Conservation (phyloP, 1,284 basidiomycete genomes). For the Sphagnurus paluster region DNA sequence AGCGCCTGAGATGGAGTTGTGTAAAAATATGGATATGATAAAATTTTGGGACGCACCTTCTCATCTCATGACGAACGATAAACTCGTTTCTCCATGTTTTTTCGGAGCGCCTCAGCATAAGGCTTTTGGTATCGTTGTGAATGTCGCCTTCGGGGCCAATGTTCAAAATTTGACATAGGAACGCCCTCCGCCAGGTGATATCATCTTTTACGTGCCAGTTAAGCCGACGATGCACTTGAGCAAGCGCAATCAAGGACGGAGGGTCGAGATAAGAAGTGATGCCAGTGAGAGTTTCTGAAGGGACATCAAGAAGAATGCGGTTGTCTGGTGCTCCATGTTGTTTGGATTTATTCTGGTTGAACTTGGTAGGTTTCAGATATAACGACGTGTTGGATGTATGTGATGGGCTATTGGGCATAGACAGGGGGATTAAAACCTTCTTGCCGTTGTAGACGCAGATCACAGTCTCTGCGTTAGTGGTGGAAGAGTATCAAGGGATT, state of each 20-base stretch:
- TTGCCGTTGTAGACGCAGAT: constrained; percentile 13
- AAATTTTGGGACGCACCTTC: constrained; percentile 40
- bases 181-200: constrained; percentile 84
- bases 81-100: constrained; percentile 72
- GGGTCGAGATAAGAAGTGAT: constrained; percentile 80
- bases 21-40: constrained; percentile 2
- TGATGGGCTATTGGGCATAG: constrained; percentile 56
- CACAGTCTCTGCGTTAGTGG: constrained; percentile 14
- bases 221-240: constrained; percentile 55
- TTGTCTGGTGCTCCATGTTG: constrained; percentile 54
- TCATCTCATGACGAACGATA: constrained; percentile 50
- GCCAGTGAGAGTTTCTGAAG: constrained; percentile 75
- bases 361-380: constrained; percentile 26
- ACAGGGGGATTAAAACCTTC: constrained; percentile 30
- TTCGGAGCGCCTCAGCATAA: constrained; percentile 60
- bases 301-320: constrained; percentile 49
- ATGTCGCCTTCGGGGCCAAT: constrained; percentile 62
- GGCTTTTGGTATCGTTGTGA: constrained; percentile 34
- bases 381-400: constrained; percentile 29
- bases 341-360: constrained; percentile 25
- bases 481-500: constrained; percentile 9
- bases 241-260: constrained; percentile 58
- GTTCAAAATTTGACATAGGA: constrained; percentile 67
- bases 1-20: constrained; percentile 50
- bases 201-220: constrained; percentile 74